phyloP scores from a whole-genome alignment of 1,284 basidiomycete species.

The Fomitopsis betulina region DNA sequence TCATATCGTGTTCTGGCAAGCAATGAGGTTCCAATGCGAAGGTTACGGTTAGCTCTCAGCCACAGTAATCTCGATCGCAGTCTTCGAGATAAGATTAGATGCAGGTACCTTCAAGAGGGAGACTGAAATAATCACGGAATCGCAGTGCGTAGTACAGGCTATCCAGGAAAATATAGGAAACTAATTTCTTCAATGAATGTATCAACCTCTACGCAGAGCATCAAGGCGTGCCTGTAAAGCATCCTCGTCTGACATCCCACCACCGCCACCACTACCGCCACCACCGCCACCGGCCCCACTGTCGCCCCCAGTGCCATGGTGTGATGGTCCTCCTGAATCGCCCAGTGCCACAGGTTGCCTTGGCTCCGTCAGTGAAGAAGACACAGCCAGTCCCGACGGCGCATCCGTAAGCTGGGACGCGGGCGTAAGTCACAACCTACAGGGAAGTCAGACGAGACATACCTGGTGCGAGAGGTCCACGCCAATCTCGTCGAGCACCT shows the following conservation, averaged over 20 bases:
- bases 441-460: constrained; percentile 1
- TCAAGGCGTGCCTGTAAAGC: constrained; percentile 23
- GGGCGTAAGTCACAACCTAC: constrained; percentile 2
- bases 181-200: background rate
- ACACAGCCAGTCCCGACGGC: constrained; percentile 65
- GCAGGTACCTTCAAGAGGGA: background rate
- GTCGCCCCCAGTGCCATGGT: constrained; percentile 32
- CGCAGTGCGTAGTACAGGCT: background rate
- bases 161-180: background rate
- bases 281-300: constrained; percentile 34
- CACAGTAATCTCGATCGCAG: background rate
- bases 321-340: constrained; percentile 46
- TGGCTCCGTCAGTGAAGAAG: constrained; percentile 58
- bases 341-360: constrained; percentile 81
- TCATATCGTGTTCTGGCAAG: background rate
- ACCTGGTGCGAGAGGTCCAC: constrained; percentile 88
- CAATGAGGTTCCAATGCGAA: background rate
- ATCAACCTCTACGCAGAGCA: constrained; percentile 21
- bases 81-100: constrained; percentile 5
- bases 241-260: constrained; percentile 73
- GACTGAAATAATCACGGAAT: background rate
- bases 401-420: constrained; percentile 71
- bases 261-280: constrained; percentile 33
- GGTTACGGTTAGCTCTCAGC: background rate
- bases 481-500: constrained; percentile 98